Conservation (phyloP, 1,284 basidiomycete genomes). For the Cutaneotrichosporon sp. region DNA sequence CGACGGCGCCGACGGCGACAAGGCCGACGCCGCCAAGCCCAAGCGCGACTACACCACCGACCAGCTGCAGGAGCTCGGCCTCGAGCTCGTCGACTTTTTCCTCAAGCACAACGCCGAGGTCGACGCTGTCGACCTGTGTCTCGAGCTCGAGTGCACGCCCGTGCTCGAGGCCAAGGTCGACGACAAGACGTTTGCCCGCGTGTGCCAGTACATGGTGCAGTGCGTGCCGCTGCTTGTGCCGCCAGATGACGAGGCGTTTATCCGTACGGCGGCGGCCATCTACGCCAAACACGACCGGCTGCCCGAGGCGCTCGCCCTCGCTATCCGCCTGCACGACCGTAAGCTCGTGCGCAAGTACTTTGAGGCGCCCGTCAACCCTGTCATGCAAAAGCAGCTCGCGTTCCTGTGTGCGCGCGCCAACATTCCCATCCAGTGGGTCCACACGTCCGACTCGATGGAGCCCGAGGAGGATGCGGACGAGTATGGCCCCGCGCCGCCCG, state of each 20-base stretch:
- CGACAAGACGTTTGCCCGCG: slow-evolving; percentile 70
- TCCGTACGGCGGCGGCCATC: slow-evolving; percentile 82
- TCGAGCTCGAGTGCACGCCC: slow-evolving; percentile 89
- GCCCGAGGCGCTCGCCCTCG: slow-evolving; percentile 83
- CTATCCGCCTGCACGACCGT: slow-evolving; percentile 78
- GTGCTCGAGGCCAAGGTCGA: slow-evolving; percentile 73
- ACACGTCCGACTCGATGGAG: slow-evolving; percentile 50
- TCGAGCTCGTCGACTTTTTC: slow-evolving; percentile 86
- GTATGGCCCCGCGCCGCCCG: slow-evolving; percentile 47
- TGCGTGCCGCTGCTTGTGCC: slow-evolving; percentile 88
- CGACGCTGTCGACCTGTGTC: slow-evolving; percentile 92
- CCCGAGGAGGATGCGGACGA: slow-evolving; percentile 53
- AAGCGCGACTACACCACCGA: slow-evolving; percentile 46
- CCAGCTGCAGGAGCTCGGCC: slow-evolving; percentile 70
- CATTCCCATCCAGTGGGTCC: slow-evolving; percentile 85
- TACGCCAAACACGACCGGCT: slow-evolving; percentile 84
- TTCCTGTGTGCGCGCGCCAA: slow-evolving; percentile 89
- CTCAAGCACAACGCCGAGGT: slow-evolving; percentile 95
- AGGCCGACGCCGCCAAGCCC: background rate
- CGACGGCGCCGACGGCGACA: slow-evolving; percentile 4
- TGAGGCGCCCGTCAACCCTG: slow-evolving; percentile 73
- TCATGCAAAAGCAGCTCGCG: slow-evolving; percentile 94
- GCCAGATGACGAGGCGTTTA: slow-evolving; percentile 87
- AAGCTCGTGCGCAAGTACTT: slow-evolving; percentile 77
- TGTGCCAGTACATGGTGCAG: slow-evolving; percentile 98